Base-by-base conservation (phyloP, 1,284 basidiomycete species). In the Ceratobasidium sp. region DNA sequence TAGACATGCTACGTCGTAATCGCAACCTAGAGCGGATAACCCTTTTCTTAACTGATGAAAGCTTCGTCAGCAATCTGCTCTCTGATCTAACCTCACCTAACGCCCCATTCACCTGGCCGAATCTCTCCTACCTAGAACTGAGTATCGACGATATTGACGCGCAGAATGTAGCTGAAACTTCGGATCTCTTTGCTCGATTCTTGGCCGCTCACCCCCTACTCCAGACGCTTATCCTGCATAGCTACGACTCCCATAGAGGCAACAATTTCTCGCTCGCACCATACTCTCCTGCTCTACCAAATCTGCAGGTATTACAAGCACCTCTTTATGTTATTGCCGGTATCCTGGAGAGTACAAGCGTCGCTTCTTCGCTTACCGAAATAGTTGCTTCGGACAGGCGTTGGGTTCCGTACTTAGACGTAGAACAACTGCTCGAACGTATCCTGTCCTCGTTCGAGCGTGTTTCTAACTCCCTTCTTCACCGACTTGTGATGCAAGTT, bases 241-340 rank as follows among this genome's bases (percentile, higher is more conserved):
- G 15, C 15, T 24, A 19, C 19, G 19, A 41, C 9, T 67, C 19
- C n/a, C n/a, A n/a, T n/a, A n/a, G n/a, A n/a, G n/a, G n/a, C n/a
- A n/a, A n/a, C n/a, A n/a, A n/a, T n/a, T 65, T 65, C 63, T 65
- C 51, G 17, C 51, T 56, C 14, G 51, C 33, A 24, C 14, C 50
- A 9, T 56, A 67, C 36, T 6, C 51, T n/a, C 33, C 53, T 22
- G 24, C 65, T 53, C 36, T 54, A 9, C 51, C 65, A 29, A 53
- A 45, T 19, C 14, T 54, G 36, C 51, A 24, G 22, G 19, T 8
- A 15, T 41, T 67, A 11, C 36, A 41, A 27, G 51, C 51, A 1
- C 36, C 51, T 15, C 50, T 54, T 15, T 50, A 8, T 14, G 44
- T 54, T 27, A 41, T 67, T 22, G 33, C 33, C 19, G 50, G 50